phyloP scores from a whole-genome alignment of 805 yeast genomes.

The Ogataea neopini region DNA sequence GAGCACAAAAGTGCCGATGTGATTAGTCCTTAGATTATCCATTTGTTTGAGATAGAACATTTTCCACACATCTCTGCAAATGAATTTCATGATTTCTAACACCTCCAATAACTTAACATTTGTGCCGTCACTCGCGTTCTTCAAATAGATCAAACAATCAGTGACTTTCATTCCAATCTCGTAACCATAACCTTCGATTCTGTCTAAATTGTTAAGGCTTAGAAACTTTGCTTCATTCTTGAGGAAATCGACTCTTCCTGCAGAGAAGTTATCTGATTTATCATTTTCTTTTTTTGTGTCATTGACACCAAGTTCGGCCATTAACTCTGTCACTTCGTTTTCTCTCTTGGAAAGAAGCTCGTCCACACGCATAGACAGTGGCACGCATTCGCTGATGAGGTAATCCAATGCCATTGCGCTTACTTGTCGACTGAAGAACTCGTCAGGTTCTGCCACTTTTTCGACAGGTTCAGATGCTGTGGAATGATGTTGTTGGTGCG shows the following conservation, averaged over 20 bases:
- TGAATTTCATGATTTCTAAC: constrained; percentile 83
- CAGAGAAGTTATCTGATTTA: constrained; percentile 18
- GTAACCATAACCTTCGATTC: constrained; percentile 73
- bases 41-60: constrained; percentile 79
- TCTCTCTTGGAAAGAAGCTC: constrained; percentile 38
- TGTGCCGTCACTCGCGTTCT: constrained; percentile 22
- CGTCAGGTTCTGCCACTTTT: constrained; percentile 10
- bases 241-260: constrained; percentile 45
- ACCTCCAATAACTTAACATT: constrained; percentile 51
- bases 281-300: not conserved
- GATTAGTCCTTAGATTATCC: constrained; percentile 91
- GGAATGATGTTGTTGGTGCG: constrained; percentile 2
- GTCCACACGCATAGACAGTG: constrained; percentile 66
- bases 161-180: constrained; percentile 38
- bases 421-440: constrained; percentile 41
- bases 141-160: constrained; percentile 31
- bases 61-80: constrained; percentile 92
- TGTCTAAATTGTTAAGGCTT: constrained; percentile 52
- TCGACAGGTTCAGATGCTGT: not conserved
- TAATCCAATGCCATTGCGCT: constrained; percentile 58
- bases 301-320: constrained; percentile 17
- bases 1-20: constrained; percentile 78
- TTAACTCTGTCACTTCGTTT: constrained; percentile 11
- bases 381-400: constrained; percentile 75
- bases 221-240: constrained; percentile 34